Conservation (phyloP, 352 stramenopile species). For the Thalassiosira pacifica region DNA sequence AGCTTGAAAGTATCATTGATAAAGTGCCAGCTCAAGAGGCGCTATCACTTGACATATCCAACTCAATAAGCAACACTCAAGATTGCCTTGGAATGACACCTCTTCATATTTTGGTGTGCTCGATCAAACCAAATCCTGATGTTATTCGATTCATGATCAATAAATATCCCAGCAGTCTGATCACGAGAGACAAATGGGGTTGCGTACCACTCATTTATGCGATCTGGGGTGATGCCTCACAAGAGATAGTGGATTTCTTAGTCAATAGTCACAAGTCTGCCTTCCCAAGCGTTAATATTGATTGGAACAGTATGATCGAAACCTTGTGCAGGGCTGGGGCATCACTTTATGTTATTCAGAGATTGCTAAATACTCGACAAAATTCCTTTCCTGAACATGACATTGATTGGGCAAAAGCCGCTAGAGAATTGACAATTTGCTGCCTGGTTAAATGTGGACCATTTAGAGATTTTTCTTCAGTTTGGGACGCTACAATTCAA, state of each 20-base stretch:
- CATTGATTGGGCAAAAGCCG: neutral
- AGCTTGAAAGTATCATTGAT: neutral
- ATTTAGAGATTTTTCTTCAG: too few relatives aligned
- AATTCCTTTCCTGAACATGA: neutral
- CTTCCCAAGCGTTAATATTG: neutral
- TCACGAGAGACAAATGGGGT: slow-evolving; percentile 35
- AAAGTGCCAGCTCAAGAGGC: neutral
- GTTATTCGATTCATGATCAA: slow-evolving; percentile 11
- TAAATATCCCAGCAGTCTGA: slow-evolving; percentile 19
- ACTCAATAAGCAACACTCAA: slow-evolving; percentile 1
- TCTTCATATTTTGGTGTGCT: slow-evolving; percentile 46
- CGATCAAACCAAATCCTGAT: slow-evolving; percentile 5
- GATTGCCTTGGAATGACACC: slow-evolving; percentile 51
- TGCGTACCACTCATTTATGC: slow-evolving; percentile 24
- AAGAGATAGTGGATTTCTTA: slow-evolving; percentile 29
- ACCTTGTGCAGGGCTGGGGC: neutral
- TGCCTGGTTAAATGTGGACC: too few relatives aligned
- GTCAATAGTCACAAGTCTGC: neutral
- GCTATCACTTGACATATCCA: neutral
- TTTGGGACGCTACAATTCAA: too few relatives aligned
- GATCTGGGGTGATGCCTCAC: slow-evolving; percentile 10
- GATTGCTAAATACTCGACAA: neutral
- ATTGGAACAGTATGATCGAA: slow-evolving; percentile 11
- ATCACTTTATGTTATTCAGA: neutral
- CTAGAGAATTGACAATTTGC: neutral